Conservation (phyloP, 495 filamentous ascomycete genomes). For the Staphylotrichum longicolle region DNA sequence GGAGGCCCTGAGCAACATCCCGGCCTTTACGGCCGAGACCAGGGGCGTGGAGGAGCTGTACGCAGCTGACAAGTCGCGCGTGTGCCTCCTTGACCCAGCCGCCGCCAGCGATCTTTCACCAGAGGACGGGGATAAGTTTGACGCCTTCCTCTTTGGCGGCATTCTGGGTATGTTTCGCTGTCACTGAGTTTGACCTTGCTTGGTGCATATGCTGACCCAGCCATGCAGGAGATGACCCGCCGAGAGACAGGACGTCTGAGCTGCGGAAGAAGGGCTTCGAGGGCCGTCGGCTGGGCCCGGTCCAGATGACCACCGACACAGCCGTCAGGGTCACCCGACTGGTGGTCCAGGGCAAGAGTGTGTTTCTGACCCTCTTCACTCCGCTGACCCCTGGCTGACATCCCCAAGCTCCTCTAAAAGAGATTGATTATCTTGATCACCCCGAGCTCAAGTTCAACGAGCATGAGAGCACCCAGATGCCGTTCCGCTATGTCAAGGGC, state of each 20-base stretch:
- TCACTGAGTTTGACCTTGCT: not conserved
- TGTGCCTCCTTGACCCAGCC: conserved; percentile 87
- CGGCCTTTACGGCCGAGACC: conserved; percentile 64
- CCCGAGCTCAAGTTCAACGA: conserved; percentile 87
- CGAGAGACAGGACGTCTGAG: conserved; percentile 88
- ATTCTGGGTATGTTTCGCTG: conserved; percentile 70
- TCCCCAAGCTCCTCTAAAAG: conserved; percentile 61
- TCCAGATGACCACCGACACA: conserved; percentile 98
- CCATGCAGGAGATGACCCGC: conserved; percentile 81
- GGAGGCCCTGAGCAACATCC: conserved; percentile 53
- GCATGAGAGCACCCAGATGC: conserved; percentile 93
- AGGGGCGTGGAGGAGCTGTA: conserved; percentile 77
- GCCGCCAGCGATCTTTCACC: conserved; percentile 77
- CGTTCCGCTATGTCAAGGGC: conserved; percentile 87
- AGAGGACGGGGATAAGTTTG: conserved; percentile 76
- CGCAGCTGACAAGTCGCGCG: conserved; percentile 56
- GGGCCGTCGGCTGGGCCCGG: conserved; percentile 82
- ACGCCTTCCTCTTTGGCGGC: conserved; percentile 91
- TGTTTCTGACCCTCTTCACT: conserved; percentile 15
- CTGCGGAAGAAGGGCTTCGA: conserved; percentile 87
- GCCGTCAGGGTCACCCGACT: conserved; percentile 90
- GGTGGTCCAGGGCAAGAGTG: conserved; percentile 80
- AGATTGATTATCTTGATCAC: conserved; percentile 79
- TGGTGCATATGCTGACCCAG: conserved; percentile 7
- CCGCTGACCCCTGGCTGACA: not conserved